phyloP scores from a whole-genome alignment of 495 filamentous ascomycete genomes.

The Penicillium parvum region DNA sequence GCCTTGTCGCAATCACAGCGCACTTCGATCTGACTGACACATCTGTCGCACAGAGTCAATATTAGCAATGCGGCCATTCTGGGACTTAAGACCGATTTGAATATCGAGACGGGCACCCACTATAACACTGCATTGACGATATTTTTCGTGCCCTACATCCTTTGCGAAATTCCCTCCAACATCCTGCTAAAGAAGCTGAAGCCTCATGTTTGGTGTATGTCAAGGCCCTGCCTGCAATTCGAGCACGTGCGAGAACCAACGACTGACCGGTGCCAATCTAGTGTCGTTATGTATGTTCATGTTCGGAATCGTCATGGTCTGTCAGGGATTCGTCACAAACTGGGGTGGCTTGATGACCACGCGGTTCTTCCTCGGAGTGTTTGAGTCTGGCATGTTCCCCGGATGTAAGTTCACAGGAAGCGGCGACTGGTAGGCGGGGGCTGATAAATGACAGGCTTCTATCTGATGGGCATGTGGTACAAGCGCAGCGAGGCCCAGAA shows the following conservation, averaged over 20 bases:
- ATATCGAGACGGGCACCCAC: conserved; percentile 50
- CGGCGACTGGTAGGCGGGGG: neutral
- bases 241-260: neutral
- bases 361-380: conserved; percentile 82
- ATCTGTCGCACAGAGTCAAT: conserved; percentile 47
- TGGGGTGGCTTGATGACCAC: conserved; percentile 76
- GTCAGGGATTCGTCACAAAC: conserved; percentile 75
- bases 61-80: conserved; percentile 63
- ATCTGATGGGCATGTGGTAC: conserved; percentile 87
- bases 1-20: neutral
- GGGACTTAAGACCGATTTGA: conserved; percentile 60
- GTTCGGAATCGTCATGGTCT: conserved; percentile 73
- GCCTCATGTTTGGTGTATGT: conserved; percentile 71
- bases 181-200: conserved; percentile 76
- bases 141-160: conserved; percentile 90
- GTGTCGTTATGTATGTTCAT: conserved; percentile 74
- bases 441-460: conserved; percentile 52
- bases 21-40: conserved; percentile 7
- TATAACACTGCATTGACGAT: conserved; percentile 80
- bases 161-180: conserved; percentile 87
- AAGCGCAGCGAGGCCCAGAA: conserved; percentile 80
- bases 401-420: conserved; percentile 38
- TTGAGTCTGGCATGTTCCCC: conserved; percentile 85
- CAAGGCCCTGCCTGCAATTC: neutral
- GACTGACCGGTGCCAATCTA: conserved; percentile 8